Conservation (phyloP, 2,329 filamentous ascomycete genomes). For the Hirsutella rhossiliensis region DNA sequence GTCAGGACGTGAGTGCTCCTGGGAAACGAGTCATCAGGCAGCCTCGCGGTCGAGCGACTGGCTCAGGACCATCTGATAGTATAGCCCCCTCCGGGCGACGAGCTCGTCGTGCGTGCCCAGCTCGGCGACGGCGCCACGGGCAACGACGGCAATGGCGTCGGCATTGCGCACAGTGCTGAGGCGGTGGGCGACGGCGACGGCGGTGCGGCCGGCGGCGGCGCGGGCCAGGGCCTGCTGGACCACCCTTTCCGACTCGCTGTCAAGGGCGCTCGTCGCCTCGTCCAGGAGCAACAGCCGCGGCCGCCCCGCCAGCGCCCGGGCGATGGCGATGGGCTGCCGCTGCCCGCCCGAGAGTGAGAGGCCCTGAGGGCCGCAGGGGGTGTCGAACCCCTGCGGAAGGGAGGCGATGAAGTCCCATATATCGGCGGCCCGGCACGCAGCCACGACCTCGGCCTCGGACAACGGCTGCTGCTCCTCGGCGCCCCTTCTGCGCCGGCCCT, state of each 20-base stretch:
- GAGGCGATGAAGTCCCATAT: constrained; percentile 42
- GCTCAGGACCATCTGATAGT: constrained; percentile 40
- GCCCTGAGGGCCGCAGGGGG: constrained; percentile 53
- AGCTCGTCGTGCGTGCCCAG: constrained; percentile 49
- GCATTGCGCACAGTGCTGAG: constrained; percentile 43
- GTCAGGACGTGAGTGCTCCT: no score
- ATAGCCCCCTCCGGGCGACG: constrained; percentile 32
- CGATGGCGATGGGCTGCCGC: constrained; percentile 61
- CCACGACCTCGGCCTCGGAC: constrained; percentile 27
- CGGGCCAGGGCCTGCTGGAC: constrained; percentile 50
- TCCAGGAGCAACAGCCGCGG: constrained; percentile 59
- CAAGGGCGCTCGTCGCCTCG: constrained; percentile 55
- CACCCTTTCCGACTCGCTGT: constrained; percentile 53
- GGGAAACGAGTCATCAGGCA: not conserved
- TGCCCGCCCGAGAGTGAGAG: constrained; percentile 63
- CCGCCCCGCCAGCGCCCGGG: constrained; percentile 54
- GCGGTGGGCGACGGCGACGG: constrained; percentile 55
- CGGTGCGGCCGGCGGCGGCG: constrained; percentile 31
- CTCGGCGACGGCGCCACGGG: constrained; percentile 34
- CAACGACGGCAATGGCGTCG: constrained; percentile 51
- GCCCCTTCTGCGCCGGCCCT: no score
- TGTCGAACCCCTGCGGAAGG: constrained; percentile 48
- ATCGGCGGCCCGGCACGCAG: constrained; percentile 41
- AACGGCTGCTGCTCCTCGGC: constrained; percentile 12
- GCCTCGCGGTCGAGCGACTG: constrained; percentile 26